Conservation (phyloP, 169 alveolate genomes). For the Cryptosporidium baileyi region DNA sequence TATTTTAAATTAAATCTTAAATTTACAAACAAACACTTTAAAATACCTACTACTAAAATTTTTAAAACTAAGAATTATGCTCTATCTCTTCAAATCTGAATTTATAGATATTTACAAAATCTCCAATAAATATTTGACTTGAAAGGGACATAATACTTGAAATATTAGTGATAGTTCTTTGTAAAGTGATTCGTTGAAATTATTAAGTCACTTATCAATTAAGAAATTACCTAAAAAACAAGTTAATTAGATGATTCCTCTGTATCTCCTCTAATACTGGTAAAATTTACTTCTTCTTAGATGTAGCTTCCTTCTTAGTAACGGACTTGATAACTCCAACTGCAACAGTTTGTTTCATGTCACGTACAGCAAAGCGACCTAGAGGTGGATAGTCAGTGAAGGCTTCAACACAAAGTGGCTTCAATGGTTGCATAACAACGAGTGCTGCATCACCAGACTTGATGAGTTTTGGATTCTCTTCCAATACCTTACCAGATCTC, state of each 20-base stretch:
- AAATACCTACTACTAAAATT: no score
- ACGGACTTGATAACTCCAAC: conserved; percentile 97
- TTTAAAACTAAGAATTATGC: no score
- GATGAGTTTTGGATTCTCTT: conserved; percentile 94
- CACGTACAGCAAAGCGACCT: conserved; percentile 98
- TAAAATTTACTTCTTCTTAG: conserved; percentile 69
- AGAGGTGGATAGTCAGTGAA: conserved; percentile 97
- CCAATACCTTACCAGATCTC: conserved; percentile 95
- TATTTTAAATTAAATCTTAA: neutral
- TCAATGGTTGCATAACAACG: conserved; percentile 92
- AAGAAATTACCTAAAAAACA: no score
- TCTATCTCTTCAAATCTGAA: no score
- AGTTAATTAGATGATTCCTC: no score
- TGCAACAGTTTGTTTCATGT: conserved; percentile 98
- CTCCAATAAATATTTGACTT: no score
- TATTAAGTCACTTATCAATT: no score
- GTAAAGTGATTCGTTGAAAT: no score
- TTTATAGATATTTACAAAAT: no score
- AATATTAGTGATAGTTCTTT: no score
- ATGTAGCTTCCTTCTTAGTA: conserved; percentile 92
- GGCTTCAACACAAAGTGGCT: conserved; percentile 95
- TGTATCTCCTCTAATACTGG: no score
- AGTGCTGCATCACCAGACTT: conserved; percentile 97
- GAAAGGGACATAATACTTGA: no score
- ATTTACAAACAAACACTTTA: neutral